Conservation (phyloP, 805 yeast genomes). For the Metschnikowia noctiluminum region DNA sequence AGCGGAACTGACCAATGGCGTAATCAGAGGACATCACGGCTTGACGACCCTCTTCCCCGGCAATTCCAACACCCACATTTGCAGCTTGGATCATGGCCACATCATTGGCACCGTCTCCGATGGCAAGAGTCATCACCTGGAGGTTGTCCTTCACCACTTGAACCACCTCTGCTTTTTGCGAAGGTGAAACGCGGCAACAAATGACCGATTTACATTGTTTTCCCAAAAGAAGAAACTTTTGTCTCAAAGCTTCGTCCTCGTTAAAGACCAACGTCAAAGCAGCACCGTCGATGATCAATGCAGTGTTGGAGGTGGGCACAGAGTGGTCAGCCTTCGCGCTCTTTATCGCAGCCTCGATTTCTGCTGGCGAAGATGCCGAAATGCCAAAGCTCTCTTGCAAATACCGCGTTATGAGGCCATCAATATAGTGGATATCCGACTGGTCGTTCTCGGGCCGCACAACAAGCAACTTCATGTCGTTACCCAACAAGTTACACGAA, state of each 20-base stretch:
- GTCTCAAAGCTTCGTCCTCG: constrained; percentile 31
- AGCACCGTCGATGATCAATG: constrained; percentile 77
- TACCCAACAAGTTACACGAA: constrained; percentile 67
- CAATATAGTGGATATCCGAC: constrained; percentile 31
- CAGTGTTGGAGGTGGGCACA: constrained; percentile 65
- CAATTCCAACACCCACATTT: constrained; percentile 84
- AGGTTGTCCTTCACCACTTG: constrained; percentile 69
- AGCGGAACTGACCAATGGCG: constrained; percentile 82
- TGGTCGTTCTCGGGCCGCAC: constrained; percentile 47
- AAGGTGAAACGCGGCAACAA: constrained; percentile 86
- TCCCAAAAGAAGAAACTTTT: constrained; percentile 64
- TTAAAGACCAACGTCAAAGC: constrained; percentile 55
- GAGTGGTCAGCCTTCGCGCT: constrained; percentile 57
- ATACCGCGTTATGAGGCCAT: constrained; percentile 43
- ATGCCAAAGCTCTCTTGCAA: constrained; percentile 47
- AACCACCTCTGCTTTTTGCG: constrained; percentile 84
- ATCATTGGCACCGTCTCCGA: constrained; percentile 88
- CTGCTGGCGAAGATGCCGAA: constrained; percentile 45
- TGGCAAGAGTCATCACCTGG: constrained; percentile 80
- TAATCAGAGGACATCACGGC: constrained; percentile 88
- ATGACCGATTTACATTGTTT: constrained; percentile 79
- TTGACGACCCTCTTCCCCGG: constrained; percentile 89
- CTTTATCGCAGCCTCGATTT: constrained; percentile 44
- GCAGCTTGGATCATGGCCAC: constrained; percentile 92
- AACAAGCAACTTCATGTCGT: constrained; percentile 65